A percentile compares a stretch with the other conserved stretches of the same genome.
Conservation (phyloP, 495 filamentous ascomycete species). For the Neohortaea acidophila region DNA sequence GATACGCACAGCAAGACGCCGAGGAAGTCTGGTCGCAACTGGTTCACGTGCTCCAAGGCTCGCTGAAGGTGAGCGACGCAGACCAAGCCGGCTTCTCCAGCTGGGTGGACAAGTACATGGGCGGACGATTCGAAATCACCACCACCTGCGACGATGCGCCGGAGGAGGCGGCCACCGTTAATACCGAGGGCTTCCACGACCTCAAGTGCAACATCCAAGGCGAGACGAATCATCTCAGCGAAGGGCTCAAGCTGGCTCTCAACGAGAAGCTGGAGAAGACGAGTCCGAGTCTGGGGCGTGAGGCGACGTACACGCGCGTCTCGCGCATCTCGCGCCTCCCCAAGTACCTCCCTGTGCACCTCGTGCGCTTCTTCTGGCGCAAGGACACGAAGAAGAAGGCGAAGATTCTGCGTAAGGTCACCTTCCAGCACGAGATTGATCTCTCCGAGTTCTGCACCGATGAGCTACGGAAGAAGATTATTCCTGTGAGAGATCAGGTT, state of each 20-base stretch:
- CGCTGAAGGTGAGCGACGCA: constrained; percentile 43
- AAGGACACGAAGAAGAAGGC: constrained; percentile 88
- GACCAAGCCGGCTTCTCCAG: constrained; percentile 32
- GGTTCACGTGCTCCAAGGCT: constrained; percentile 65
- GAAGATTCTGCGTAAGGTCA: constrained; percentile 98
- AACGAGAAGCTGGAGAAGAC: constrained; percentile 83
- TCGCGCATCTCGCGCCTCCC: constrained; percentile 79
- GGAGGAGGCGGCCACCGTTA: constrained; percentile 49
- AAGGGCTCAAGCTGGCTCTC: constrained; percentile 68
- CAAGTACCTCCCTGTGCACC: constrained; percentile 91
- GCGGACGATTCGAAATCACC: constrained; percentile 58
- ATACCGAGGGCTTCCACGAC: constrained; percentile 71
- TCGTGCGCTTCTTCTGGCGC: constrained; percentile 97
- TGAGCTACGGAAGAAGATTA: constrained; percentile 60
- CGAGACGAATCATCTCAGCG: constrained; percentile 73
- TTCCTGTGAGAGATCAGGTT: constrained; percentile 88
- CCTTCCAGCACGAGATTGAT: constrained; percentile 85
- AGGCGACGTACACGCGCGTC: constrained; percentile 74
- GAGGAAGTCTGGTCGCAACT: constrained; percentile 99
- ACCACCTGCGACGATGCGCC: constrained; percentile 67
- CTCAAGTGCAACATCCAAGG: constrained; percentile 84
- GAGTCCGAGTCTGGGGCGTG: constrained; percentile 59
- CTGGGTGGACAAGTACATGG: constrained; percentile 83
- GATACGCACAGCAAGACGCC: constrained; percentile 90
- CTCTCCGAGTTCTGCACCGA: constrained; percentile 92